Percentiles rank a stretch among this genome's conserved stretches.
Evolutionary conservation across 2,329 filamentous ascomycete species (phyloP).

Genomic region (Colletotrichum musae): DNA sequence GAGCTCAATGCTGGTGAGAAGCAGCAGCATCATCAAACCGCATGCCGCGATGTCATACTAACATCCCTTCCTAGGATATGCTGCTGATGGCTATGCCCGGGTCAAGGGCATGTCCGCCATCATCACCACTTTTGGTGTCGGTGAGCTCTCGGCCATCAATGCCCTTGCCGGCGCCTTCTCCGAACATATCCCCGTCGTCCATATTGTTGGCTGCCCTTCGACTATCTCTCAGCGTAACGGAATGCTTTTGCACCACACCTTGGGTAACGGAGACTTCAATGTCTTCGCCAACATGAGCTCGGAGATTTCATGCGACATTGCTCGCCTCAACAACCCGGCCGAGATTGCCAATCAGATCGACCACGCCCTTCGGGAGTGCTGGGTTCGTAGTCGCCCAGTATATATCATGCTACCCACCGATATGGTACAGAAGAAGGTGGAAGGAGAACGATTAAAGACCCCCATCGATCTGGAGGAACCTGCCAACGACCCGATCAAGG

Average conservation of each 20-base stretch:
- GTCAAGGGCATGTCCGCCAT: constrained; percentile 79
- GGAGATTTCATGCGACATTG: constrained; percentile 78
- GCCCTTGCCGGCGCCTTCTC: constrained; percentile 82
- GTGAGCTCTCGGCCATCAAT: constrained; percentile 81
- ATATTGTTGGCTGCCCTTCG: constrained; percentile 72
- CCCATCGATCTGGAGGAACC: constrained; percentile 78
- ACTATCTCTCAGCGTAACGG: constrained; percentile 63
- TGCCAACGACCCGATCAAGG: constrained; percentile 77
- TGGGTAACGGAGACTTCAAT: constrained; percentile 85
- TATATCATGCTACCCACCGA: constrained; percentile 89
- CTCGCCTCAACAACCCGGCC: constrained; percentile 77
- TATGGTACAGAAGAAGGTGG: constrained; percentile 82
- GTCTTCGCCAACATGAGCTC: constrained; percentile 86
- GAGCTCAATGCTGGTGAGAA: constrained; percentile 77
- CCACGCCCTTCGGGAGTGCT: constrained; percentile 81
- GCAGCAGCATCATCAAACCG: constrained; percentile 40
- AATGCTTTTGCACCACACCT: constrained; percentile 75
- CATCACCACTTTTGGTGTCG: constrained; percentile 83
- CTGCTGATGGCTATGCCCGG: constrained; percentile 84
- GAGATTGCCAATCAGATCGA: constrained; percentile 85
- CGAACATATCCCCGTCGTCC: constrained; percentile 79
- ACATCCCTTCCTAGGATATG: constrained; percentile 69
- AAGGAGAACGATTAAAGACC: constrained; percentile 79
- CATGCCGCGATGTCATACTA: neutral
- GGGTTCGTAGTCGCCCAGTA: constrained; percentile 80